Base-by-base conservation (phyloP, 805 yeast genomes). In the Saturnispora bothae region DNA sequence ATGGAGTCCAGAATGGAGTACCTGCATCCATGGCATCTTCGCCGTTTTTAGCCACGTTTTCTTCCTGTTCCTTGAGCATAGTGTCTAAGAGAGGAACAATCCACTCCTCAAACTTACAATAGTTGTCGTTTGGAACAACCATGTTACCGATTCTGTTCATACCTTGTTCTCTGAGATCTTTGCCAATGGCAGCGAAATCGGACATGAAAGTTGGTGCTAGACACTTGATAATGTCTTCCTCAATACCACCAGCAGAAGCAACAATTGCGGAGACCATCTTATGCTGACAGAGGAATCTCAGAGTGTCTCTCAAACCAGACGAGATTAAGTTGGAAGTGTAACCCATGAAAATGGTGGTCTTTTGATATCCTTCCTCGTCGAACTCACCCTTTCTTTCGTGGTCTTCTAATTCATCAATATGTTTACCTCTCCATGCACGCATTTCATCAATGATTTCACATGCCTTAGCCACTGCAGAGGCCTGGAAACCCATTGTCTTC, bases 81-180 rank as follows among this genome's bases (percentile, higher is more conserved):
- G 66, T 74, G 54, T 86, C 95, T 53, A 92, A 69, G 40, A 92
- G 72, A 26, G 99, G 99, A 25, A 92, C 94, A 48, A 94, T 83
- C 98, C 98, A 92, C 60, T 94, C 98, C 63, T 92, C 99, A 56
- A 92, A 92, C 56, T 76, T 78, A 66, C 97, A 89, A 66, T 92
- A 92, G 65, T 92, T 92, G 59, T 92, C 98, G 58, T 92, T 92
- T 40, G 99, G 99, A 37, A 92, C 97, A 49, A 92, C 69, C 59
- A 92, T 69, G 60, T 92, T 94, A 46, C 99, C 99, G 52, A 94
- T 92, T 63, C 99, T 79, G 67, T 92, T 92, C 81, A 92, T 78
- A 46, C 99, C 99, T 59, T 86, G 79, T 36, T 85, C 95, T 60
- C 99, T 77, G 46, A 92, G 71, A 34, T 70, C 67, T 41, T 77